Conservation (phyloP, 2,329 filamentous ascomycete species). For the Epichloe glyceriae region DNA sequence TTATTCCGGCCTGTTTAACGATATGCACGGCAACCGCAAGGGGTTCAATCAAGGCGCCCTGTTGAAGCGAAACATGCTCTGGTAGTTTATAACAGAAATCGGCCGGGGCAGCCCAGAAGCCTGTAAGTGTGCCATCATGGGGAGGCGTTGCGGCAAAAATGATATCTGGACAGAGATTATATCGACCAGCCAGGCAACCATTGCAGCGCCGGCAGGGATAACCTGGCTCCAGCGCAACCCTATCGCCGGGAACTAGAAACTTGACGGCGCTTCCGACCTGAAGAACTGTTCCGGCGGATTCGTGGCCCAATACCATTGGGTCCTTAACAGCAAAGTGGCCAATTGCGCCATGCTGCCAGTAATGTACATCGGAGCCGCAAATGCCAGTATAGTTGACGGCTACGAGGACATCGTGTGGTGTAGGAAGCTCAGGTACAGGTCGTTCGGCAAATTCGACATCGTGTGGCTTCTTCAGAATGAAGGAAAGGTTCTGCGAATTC, state of each 20-base stretch:
- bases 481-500: not conserved
- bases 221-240: constrained; percentile 54
- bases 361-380: constrained; percentile 56
- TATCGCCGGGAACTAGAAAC: constrained; percentile 33
- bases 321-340: constrained; percentile 48
- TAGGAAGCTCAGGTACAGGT: constrained; percentile 19
- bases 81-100: constrained; percentile 47
- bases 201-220: constrained; percentile 50
- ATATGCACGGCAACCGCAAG: constrained; percentile 80
- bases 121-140: constrained; percentile 43
- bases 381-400: constrained; percentile 52
- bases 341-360: constrained; percentile 53
- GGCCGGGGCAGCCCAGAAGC: constrained; percentile 49
- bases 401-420: constrained; percentile 41
- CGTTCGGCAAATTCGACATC: not conserved
- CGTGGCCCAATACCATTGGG: constrained; percentile 53
- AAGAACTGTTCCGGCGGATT: constrained; percentile 48
- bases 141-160: constrained; percentile 26
- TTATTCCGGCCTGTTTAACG: constrained; percentile 44
- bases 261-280: constrained; percentile 41
- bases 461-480: not conserved
- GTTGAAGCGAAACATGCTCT: constrained; percentile 39
- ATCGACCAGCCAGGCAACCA: constrained; percentile 44
- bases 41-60: constrained; percentile 61
- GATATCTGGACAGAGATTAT: constrained; percentile 51